Evolutionary conservation across 2,329 filamentous ascomycete species (phyloP).

Genomic region (Aspergillus nomiae): DNA sequence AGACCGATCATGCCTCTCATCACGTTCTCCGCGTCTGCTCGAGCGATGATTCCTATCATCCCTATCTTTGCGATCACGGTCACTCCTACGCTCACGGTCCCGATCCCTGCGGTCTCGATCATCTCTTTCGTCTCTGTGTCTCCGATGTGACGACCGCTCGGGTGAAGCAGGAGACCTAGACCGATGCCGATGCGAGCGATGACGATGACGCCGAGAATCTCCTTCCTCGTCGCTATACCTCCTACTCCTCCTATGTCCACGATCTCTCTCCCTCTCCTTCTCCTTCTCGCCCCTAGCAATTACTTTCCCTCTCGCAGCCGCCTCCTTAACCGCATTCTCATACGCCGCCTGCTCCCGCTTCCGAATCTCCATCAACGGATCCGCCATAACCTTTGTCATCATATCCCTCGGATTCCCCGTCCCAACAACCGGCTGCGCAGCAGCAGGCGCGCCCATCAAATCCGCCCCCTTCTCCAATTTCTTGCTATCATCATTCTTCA

Average conservation of each 20-base stretch:
- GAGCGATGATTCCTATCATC: conserved; percentile 25
- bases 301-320: conserved; percentile 33
- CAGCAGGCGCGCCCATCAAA: conserved; percentile 23
- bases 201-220: conserved; percentile 26
- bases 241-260: conserved; percentile 23
- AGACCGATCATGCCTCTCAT: conserved; percentile 26
- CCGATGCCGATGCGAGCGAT: conserved; percentile 27
- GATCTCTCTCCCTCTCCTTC: conserved; percentile 17
- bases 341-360: conserved; percentile 83
- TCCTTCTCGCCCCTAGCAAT: conserved; percentile 21
- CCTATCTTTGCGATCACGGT: conserved; percentile 16
- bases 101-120: conserved; percentile 21
- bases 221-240: conserved; percentile 27
- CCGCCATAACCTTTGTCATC: conserved; percentile 81
- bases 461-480: conserved; percentile 72
- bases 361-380: conserved; percentile 91
- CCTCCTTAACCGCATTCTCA: conserved; percentile 55
- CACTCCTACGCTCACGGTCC: conserved; percentile 14
- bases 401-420: conserved; percentile 76
- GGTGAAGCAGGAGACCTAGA: conserved; percentile 24
- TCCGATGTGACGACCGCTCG: conserved; percentile 25
- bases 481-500: conserved; percentile 78
- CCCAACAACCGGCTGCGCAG: conserved; percentile 11
- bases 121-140: conserved; percentile 27
- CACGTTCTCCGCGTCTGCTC: conserved; percentile 22